Evolutionary conservation across 257 asterid genomes (phyloP).

Genomic region (Jaltomata sinuosa): DNA sequence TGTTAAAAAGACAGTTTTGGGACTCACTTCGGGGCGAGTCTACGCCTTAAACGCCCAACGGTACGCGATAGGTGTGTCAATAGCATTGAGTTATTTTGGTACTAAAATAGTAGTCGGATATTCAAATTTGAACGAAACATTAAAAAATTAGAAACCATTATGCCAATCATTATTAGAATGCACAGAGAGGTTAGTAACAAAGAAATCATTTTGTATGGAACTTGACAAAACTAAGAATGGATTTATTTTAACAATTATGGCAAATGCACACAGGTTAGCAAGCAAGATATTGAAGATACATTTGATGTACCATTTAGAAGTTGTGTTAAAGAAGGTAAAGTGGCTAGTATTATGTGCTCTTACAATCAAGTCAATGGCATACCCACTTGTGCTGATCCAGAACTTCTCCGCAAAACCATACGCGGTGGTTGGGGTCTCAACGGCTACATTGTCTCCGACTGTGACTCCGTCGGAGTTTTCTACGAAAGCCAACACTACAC

Average conservation of each 20-base stretch:
- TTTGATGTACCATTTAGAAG: conserved; percentile 67
- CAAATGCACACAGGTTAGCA: conserved; percentile 44
- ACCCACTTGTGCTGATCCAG: conserved; percentile 79
- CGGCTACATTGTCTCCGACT: conserved; percentile 68
- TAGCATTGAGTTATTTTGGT: too few species aligned
- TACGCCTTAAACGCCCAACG: too few species aligned
- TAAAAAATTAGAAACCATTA: too few species aligned
- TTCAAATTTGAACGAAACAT: too few species aligned
- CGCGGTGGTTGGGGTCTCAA: conserved; percentile 80
- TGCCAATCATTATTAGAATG: too few species aligned
- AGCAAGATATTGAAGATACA: conserved; percentile 69
- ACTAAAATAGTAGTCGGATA: too few species aligned
- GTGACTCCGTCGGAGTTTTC: conserved; percentile 75
- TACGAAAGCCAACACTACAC: conserved; percentile 69
- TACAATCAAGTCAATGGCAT: conserved; percentile 86
- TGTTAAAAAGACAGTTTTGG: too few species aligned
- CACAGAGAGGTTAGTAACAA: too few species aligned
- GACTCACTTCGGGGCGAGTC: too few species aligned
- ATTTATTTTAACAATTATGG: neutral
- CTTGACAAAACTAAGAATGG: neutral
- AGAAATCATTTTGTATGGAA: neutral
- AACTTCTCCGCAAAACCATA: conserved; percentile 46
- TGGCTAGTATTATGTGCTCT: conserved; percentile 90
- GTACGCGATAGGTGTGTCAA: too few species aligned
- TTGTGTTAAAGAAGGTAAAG: conserved; percentile 76